Percentiles rank a stretch among this genome's conserved stretches.
phyloP scores from a whole-genome alignment of 345 rosid species.

The Rhizophora mangle region DNA sequence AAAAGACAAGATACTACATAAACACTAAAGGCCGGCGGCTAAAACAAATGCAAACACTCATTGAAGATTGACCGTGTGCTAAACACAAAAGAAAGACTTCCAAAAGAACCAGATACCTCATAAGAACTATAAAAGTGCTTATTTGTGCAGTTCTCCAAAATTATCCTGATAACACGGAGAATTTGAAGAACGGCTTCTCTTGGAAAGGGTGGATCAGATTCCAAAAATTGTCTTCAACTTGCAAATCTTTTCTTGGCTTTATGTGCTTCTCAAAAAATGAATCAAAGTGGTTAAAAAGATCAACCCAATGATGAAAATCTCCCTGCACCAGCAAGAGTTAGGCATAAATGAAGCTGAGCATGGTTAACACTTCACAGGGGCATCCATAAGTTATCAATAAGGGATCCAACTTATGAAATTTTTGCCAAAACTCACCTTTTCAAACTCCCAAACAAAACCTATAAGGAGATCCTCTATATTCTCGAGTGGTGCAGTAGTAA shows the following conservation, averaged over 20 bases:
- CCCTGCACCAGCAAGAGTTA: conserved; percentile 53
- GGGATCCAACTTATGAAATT: not conserved
- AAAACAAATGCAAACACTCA: not conserved
- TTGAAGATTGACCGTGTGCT: not conserved
- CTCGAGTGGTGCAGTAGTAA: conserved; percentile 63
- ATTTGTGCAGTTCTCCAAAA: conserved; percentile 92
- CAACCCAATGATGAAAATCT: conserved; percentile 98
- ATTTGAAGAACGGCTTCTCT: conserved; percentile 87
- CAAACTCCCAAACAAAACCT: conserved; percentile 85
- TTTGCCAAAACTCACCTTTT: conserved; percentile 50
- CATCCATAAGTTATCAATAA: conserved; percentile 4
- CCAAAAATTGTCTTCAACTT: conserved; percentile 66
- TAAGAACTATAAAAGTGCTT: conserved; percentile 86
- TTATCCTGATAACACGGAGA: conserved; percentile 83
- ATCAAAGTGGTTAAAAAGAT: conserved; percentile 91
- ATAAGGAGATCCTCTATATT: conserved; percentile 73
- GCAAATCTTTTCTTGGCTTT: conserved; percentile 81
- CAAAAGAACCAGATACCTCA: conserved; percentile 55
- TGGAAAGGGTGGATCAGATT: conserved; percentile 73
- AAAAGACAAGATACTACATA: not conserved
- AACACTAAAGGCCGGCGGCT: not conserved
- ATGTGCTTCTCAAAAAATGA: conserved; percentile 86
- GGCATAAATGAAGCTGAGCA: conserved; percentile 14
- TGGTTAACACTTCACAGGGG: not conserved
- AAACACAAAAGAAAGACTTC: not conserved